These are phyloP conservation scores for Coemansia sp. DNA, from an alignment of 192 early-diverging fungal genomes.

Conservation along the genomic window DNA sequence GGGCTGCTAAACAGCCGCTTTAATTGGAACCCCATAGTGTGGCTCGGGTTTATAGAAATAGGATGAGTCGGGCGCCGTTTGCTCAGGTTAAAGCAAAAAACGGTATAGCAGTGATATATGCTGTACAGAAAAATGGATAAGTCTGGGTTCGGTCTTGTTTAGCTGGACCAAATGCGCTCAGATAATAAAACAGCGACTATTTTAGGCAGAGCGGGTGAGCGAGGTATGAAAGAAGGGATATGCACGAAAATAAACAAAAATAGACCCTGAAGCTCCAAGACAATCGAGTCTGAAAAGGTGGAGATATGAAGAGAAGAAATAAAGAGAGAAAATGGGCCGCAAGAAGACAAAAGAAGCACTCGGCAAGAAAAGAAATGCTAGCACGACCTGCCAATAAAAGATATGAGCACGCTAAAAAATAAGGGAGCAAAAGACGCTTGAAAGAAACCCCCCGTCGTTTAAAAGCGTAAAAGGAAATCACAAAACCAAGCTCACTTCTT, in stretches of 20 bases:
- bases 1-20: slow-evolving; percentile 45
- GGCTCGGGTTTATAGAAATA: neutral
- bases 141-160: too few species aligned
- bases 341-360: slow-evolving; percentile 4
- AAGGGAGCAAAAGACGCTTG: slow-evolving; percentile 7
- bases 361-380: neutral
- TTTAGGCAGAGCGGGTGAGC: neutral
- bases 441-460: neutral
- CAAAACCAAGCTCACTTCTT: neutral
- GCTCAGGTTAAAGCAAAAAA: neutral
- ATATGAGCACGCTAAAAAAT: slow-evolving; percentile 1
- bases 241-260: slow-evolving; percentile 12
- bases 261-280: neutral
- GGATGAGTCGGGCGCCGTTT: neutral
- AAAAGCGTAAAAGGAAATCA: slow-evolving; percentile 11
- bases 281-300: slow-evolving; percentile 15
- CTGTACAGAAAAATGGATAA: too few species aligned
- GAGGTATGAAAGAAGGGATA: slow-evolving; percentile 1
- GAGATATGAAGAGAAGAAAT: slow-evolving; percentile 14
- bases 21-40: slow-evolving; percentile 15
- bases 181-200: neutral
- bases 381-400: neutral
- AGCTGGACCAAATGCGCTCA: neutral
- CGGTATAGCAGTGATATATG: neutral
- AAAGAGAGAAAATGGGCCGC: slow-evolving; percentile 3